Evolutionary conservation across 106 monocot genomes (phyloP).

Genomic region (Dioscorea zingiberensis): DNA sequence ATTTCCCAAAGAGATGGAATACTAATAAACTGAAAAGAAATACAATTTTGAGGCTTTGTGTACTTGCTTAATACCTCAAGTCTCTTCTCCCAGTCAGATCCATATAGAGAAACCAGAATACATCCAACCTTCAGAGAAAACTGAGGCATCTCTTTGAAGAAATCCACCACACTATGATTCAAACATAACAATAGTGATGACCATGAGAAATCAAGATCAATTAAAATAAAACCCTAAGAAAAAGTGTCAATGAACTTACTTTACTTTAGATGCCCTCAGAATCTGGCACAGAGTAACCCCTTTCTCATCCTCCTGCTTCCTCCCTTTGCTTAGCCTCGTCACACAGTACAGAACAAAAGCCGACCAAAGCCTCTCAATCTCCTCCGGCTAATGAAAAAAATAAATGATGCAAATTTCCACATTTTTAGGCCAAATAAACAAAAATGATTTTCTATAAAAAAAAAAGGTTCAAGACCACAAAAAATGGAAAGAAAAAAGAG

Average conservation of each 20-base stretch:
- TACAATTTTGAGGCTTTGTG: too few relatives aligned
- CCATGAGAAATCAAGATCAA: background rate
- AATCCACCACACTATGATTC: conserved; percentile 56
- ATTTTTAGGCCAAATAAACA: background rate
- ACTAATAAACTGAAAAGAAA: too few relatives aligned
- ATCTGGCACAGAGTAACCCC: conserved; percentile 60
- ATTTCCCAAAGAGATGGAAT: background rate
- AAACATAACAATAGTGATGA: background rate
- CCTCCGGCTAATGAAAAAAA: conserved; percentile 58
- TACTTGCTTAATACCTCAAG: conserved; percentile 52
- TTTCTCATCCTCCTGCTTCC: conserved; percentile 28
- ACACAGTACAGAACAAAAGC: conserved; percentile 80
- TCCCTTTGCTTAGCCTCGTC: conserved; percentile 34
- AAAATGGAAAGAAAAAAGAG: background rate
- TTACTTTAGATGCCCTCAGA: conserved; percentile 62
- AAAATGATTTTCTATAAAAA: background rate
- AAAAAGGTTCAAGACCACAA: background rate
- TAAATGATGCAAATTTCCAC: background rate
- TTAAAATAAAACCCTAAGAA: background rate
- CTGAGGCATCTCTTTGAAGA: conserved; percentile 93
- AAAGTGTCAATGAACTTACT: conserved; percentile 36
- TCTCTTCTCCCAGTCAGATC: conserved; percentile 82
- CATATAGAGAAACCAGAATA: conserved; percentile 55
- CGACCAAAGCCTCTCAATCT: conserved; percentile 77
- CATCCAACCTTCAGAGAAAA: conserved; percentile 71